Evolutionary conservation across 495 filamentous ascomycete genomes (phyloP), one percentile per base, ranked within the genome.

Genomic region (Aspergillus affinis): DNA sequence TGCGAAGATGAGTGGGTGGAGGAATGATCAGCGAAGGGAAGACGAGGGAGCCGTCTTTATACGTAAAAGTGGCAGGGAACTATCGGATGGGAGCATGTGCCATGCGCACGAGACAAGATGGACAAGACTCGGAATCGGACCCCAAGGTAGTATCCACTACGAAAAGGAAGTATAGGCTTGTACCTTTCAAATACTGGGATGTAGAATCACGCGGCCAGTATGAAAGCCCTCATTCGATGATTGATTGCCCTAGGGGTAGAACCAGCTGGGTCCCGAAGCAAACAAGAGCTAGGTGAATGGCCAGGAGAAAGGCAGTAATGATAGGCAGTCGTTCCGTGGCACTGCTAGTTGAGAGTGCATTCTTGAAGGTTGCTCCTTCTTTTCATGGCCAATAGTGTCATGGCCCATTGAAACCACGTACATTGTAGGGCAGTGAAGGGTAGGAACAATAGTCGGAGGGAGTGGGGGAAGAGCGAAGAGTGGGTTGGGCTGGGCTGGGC

Each of bases 1-100:
- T 18, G 29, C 30, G 47, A 36, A 7, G 9, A 27, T 6, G 44
- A 27, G 9, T 12, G 4, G 26, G 48, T 26, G 13, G 32, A 45
- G 41, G 30, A 46, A 56, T 54, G 49, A 41, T 49, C 29, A 55
- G 17, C 26, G 26, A 17, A 26, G 19, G 6, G 52, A 26, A 21
- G 13, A 23, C 36, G 52, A 54, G 15, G 30, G 30, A 44, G 30
- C 30, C 23, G 51, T 47, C 29, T 59, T 66, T 61, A 63, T 63
- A 61, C 41, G 46, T 44, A 29, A 49, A 48, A 44, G 47, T 15
- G 50, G 20, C 44, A 36, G 48, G 41, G 17, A 52, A 7, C 18
- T 18, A 55, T 26, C 12, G 17, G 32, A 32, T 30, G 23, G 36
- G 50, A 49, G 30, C 58, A 60, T 55, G 51, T 51, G 58, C 51